Evolutionary conservation across 345 rosid genomes (phyloP), one percentile per base, ranked within the genome.

Genomic region (Triadica sebifera): DNA sequence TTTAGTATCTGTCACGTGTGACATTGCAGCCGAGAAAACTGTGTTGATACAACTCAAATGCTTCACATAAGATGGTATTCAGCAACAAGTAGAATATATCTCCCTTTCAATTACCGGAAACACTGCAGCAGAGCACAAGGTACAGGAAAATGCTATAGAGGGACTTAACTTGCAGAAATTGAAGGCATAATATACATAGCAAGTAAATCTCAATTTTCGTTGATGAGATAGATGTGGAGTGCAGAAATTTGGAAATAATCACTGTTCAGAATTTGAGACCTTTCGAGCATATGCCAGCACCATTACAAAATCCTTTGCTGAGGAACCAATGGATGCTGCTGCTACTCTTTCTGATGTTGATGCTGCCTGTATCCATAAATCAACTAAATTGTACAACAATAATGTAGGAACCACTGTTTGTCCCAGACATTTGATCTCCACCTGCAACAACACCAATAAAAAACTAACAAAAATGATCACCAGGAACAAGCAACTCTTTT

Each of bases 351-450:
- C 79, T 0, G 76, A 66, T 59, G 50, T 70, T 39, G 79, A 43
- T 51, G 53, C 47, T n/a, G 59, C 57, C 50, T 74, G 76, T 25
- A 70, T 60, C 82, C 82, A 79, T 45, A 45, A 53, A 34, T 79
- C 79, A 43, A 79, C 70, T 75, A 79, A 66, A 60, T 70, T 75
- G 65, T 56, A 66, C 70, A 79, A 22, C 69, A 38, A 70, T n/a
- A 70, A 41, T 22, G 82, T 75, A 10, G 82, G 79, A 17, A 75
- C 19, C 6, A 79, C 76, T 58, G 79, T 64, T 45, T 61, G 67
- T 45, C 79, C 82, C 82, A 79, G 70, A 24, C 82, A 79, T 67
- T 67, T 75, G 55, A 79, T 79, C 79, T 79, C 79, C 65, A 79
- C 72, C 82, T 79, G 69, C 69, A 51, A 67, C 41, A 38, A 68